Conservation (phyloP, 225 moss, liverwort and hornwort species). For the Polytrichum commune region DNA sequence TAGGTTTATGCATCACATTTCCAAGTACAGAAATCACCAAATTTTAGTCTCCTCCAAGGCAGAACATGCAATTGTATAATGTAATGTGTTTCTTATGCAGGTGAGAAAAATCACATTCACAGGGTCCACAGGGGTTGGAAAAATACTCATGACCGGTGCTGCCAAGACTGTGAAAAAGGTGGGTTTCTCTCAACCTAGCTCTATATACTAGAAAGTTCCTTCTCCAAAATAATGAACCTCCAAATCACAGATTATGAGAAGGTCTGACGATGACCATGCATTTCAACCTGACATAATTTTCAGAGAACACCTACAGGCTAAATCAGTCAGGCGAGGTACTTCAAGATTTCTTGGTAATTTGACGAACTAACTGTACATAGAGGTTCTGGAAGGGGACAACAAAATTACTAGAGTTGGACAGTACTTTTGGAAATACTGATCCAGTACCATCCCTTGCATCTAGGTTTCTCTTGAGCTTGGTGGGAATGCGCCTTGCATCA, state of each 20-base stretch:
- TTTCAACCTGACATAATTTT: no score
- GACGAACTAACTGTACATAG: no score
- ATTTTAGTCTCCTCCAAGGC: no score
- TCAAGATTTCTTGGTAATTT: no score
- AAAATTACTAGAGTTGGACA: no score
- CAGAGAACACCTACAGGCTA: no score
- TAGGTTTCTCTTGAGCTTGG: slow-evolving; percentile 95
- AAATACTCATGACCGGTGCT: slow-evolving; percentile 87
- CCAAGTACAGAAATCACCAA: no score
- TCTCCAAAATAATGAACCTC: not conserved
- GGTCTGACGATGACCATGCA: no score
- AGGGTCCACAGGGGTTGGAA: slow-evolving; percentile 87
- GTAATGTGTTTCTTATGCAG: slow-evolving; percentile 19
- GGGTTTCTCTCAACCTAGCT: not conserved
- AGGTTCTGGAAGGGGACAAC: no score
- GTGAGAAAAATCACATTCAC: slow-evolving; percentile 97
- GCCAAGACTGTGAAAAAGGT: slow-evolving; percentile 97
- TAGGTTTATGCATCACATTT: no score
- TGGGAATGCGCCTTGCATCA: slow-evolving; percentile 92
- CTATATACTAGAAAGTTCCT: not conserved
- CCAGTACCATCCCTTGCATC: slow-evolving; percentile 14
- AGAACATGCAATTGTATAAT: not conserved
- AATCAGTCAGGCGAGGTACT: no score
- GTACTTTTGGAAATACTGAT: not conserved
- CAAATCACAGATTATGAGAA: no score